phyloP scores from a whole-genome alignment of 345 rosid species.

The Populus davidiana region DNA sequence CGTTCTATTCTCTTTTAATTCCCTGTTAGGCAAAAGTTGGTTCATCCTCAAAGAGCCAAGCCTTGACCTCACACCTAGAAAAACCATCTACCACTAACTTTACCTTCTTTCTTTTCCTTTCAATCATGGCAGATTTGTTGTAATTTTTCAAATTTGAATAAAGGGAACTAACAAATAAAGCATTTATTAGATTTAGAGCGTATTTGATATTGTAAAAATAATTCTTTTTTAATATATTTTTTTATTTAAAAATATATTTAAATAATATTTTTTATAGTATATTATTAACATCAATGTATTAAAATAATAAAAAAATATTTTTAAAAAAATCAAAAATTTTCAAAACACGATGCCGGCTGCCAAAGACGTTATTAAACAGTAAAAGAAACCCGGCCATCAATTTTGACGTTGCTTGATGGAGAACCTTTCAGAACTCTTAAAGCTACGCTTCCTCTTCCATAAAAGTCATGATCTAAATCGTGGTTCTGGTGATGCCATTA shows the following conservation, averaged over 20 bases:
- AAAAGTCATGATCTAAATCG: background rate
- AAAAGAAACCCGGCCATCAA: background rate
- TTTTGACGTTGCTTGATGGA: background rate
- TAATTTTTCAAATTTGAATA: background rate
- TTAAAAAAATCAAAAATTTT: too few relatives aligned
- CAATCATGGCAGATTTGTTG: background rate
- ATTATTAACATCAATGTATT: accelerated
- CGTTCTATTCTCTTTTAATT: background rate
- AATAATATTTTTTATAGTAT: too few relatives aligned
- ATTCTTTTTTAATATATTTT: too few relatives aligned
- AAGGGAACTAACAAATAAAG: background rate
- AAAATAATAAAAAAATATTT: too few relatives aligned
- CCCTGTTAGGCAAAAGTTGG: slow-evolving; percentile 16
- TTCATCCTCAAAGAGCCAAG: background rate
- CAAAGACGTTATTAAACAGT: too few relatives aligned
- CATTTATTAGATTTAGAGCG: background rate
- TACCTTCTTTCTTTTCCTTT: too few relatives aligned
- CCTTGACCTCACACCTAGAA: slow-evolving; percentile 8
- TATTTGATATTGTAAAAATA: too few relatives aligned
- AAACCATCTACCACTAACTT: background rate
- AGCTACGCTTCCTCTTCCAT: background rate
- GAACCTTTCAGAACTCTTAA: background rate
- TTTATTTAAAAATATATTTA: too few relatives aligned
- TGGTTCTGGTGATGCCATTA: background rate
- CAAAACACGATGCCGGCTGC: too few relatives aligned